These are phyloP conservation scores for Obelidium mucronatum DNA, from an alignment of 192 early-diverging fungal genomes.

Conservation along the genomic window DNA sequence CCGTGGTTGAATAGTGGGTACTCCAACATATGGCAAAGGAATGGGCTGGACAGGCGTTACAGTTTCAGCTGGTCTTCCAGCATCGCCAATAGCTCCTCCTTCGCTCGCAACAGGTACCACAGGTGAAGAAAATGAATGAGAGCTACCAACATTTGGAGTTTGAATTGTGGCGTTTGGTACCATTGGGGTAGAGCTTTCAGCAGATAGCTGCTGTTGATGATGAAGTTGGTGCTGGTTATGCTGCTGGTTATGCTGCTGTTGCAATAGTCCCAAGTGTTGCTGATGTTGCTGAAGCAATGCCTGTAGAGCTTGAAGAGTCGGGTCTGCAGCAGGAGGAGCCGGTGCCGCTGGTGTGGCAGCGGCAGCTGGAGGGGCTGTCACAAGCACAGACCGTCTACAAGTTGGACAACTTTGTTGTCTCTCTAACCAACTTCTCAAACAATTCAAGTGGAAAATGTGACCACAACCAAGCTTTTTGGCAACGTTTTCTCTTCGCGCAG, in stretches of 20 bases:
- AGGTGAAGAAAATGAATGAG: slow-evolving; percentile 9
- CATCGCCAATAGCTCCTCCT: neutral
- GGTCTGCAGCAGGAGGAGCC: slow-evolving; percentile 4
- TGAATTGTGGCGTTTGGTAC: no score
- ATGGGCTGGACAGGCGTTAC: neutral
- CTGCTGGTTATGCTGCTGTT: slow-evolving; percentile 29
- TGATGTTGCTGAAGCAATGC: slow-evolving; percentile 29
- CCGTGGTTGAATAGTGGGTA: neutral
- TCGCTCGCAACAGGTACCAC: neutral
- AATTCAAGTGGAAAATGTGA: slow-evolving; percentile 98
- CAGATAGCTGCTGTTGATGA: slow-evolving; percentile 16
- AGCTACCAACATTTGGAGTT: neutral
- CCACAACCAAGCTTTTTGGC: slow-evolving; percentile 97
- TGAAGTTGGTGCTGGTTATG: slow-evolving; percentile 27
- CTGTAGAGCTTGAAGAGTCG: slow-evolving; percentile 25
- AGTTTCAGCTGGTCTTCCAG: neutral
- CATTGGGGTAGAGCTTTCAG: no score
- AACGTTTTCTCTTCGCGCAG: slow-evolving; percentile 52
- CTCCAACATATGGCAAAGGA: neutral
- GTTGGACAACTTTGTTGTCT: slow-evolving; percentile 98
- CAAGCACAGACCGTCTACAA: slow-evolving; percentile 60
- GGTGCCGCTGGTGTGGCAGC: slow-evolving; percentile 24
- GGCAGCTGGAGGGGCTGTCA: neutral
- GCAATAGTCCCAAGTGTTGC: slow-evolving; percentile 18
- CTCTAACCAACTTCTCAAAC: slow-evolving; percentile 96